phyloP scores from a whole-genome alignment of 2,329 filamentous ascomycete species.

The Neurospora crassa region DNA sequence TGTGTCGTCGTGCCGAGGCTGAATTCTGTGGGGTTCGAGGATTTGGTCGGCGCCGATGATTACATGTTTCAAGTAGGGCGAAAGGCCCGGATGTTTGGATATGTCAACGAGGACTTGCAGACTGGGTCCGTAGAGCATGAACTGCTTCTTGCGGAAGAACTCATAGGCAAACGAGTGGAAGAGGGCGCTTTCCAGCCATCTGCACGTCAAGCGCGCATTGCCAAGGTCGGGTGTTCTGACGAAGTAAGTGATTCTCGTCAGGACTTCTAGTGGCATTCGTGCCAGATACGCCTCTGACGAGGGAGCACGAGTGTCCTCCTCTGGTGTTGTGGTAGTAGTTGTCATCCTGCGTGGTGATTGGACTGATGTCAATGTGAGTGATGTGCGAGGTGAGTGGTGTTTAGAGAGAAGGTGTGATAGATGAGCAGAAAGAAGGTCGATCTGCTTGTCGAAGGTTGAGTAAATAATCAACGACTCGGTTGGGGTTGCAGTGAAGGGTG shows the following conservation, averaged over 20 bases:
- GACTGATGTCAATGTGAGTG: not conserved
- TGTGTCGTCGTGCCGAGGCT: not conserved
- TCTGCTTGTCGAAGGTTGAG: not conserved
- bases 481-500: not conserved
- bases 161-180: conserved; percentile 48
- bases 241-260: conserved; percentile 42
- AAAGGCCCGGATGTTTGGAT: conserved; percentile 33
- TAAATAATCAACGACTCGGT: not conserved
- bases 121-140: conserved; percentile 51
- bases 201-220: conserved; percentile 45
- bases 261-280: conserved; percentile 45
- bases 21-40: not conserved
- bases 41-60: conserved; percentile 36
- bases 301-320: not conserved
- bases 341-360: not conserved
- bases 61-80: conserved; percentile 31
- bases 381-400: not conserved
- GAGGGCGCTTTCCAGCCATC: conserved; percentile 40
- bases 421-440: not conserved
- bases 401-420: not conserved
- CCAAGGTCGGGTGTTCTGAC: conserved; percentile 48
- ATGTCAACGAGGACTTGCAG: conserved; percentile 45
- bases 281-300: not conserved
- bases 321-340: not conserved
- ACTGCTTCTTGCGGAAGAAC: conserved; percentile 58